phyloP scores from a whole-genome alignment of 768 basidiomycete species.

The Lentinula detonsa region DNA sequence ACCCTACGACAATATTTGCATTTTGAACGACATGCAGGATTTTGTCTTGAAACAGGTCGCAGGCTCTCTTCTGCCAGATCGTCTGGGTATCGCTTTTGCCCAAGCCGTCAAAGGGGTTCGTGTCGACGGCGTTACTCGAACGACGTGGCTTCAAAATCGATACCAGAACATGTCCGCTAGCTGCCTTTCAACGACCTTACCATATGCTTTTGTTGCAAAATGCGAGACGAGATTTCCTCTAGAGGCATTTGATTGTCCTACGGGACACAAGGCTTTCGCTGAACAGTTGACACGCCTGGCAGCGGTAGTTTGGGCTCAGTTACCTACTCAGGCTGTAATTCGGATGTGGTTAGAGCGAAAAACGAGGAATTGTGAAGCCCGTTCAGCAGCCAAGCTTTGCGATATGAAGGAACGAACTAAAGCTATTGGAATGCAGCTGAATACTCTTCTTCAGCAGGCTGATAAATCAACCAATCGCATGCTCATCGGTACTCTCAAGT shows the following conservation, averaged over 20 bases:
- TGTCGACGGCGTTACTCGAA: constrained; percentile 11
- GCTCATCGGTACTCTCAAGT: constrained; percentile 31
- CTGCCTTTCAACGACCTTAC: constrained; percentile 12
- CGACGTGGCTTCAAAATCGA: not conserved
- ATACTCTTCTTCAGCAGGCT: constrained; percentile 6
- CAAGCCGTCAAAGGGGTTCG: constrained; percentile 18
- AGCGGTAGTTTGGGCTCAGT: constrained; percentile 28
- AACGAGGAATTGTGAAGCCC: constrained; percentile 23
- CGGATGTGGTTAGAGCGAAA: constrained; percentile 27
- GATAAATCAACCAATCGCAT: constrained; percentile 30
- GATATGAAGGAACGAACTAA: not conserved
- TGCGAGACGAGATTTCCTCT: constrained; percentile 23
- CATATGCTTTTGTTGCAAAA: constrained; percentile 18
- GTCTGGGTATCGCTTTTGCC: constrained; percentile 9
- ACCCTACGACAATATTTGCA: constrained; percentile 37
- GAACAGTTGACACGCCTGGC: constrained; percentile 35
- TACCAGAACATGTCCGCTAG: not conserved
- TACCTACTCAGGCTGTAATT: constrained; percentile 39
- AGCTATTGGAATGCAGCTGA: not conserved
- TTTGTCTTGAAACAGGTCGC: constrained; percentile 17
- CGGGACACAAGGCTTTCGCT: constrained; percentile 37
- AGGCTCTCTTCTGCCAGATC: constrained; percentile 17
- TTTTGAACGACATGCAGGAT: constrained; percentile 23
- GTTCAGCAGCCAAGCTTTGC: constrained; percentile 9
- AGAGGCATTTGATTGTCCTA: constrained; percentile 24